Base-by-base conservation (phyloP, 257 asterid genomes). In the Linderniella brevidens region DNA sequence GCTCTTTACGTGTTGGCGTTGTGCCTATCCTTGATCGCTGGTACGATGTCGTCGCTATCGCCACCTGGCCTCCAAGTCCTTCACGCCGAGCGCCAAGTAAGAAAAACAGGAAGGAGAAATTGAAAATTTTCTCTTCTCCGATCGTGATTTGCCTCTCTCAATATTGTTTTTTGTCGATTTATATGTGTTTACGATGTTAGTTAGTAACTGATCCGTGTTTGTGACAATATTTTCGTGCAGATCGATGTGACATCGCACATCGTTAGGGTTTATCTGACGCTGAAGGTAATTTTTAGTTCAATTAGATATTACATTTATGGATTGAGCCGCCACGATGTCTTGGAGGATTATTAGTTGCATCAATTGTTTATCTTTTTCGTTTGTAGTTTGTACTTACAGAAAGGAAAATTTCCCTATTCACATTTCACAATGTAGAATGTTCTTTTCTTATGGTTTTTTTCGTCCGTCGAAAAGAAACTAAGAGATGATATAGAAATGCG, bases 201-300 rank as follows among this genome's bases (percentile, higher is more conserved):
- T 49, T 35, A 11, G 36, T 54, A 35, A 48, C n/a, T 15, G n/a
- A 35, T 60, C 38, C 20, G 29, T 41, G 17, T 41, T 13, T 50
- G 8, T 41, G 32, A 25, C 6, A 51, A 55, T 43, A 19, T 42
- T 51, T 52, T 63, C 61, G 20, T 70, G 79, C 92, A 87, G 97
- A 77, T 88, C 68, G 96, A 88, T 68, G 69, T 88, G 86, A 74
- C 73, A 58, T 80, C 98, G 48, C 98, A 84, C 68, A 80, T 88
- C 64, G 77, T 88, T 68, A 77, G 90, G 82, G 90, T 79, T 58
- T 79, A 71, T 54, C 52, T 80, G 71, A 80, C 92, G 29, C 60
- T 88, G 65, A 81, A 80, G 98, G 98, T 88, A 79, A 38, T 44
- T 12, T 18, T 47, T 39, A 13, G 50, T 52, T 58, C 29, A 11